Percentiles rank a stretch among this genome's conserved stretches.
phyloP scores from a whole-genome alignment of 2,329 filamentous ascomycete genomes.

The Fusarium sp. region DNA sequence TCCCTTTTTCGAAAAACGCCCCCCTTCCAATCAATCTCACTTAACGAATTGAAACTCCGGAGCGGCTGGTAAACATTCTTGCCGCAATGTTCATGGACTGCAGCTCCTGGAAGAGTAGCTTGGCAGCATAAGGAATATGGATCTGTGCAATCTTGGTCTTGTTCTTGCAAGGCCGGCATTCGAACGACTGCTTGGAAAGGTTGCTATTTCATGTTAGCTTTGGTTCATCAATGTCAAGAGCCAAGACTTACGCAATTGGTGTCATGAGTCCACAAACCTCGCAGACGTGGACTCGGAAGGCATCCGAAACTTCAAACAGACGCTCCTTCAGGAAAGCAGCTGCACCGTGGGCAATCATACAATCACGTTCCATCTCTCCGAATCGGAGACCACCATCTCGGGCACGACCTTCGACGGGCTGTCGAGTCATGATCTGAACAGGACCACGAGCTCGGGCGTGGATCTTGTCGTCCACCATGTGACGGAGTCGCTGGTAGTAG shows the following conservation, averaged over 20 bases:
- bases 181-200: constrained; percentile 94
- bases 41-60: constrained; percentile 78
- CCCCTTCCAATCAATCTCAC: constrained; percentile 38
- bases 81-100: constrained; percentile 98
- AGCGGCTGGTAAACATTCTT: constrained; percentile 93
- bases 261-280: constrained; percentile 99
- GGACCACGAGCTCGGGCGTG: constrained; percentile 98
- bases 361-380: constrained; percentile 99
- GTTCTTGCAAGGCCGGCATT: constrained; percentile 98
- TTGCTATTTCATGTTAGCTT: constrained; percentile 70
- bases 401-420: constrained; percentile 98
- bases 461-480: constrained; percentile 99
- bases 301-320: constrained; percentile 96
- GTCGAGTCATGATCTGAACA: constrained; percentile 95
- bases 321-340: constrained; percentile 97
- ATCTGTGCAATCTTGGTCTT: constrained; percentile 99
- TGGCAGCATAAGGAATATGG: constrained; percentile 97
- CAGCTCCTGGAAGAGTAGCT: constrained; percentile 97
- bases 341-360: constrained; percentile 99
- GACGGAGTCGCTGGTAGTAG: constrained; percentile 97
- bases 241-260: constrained; percentile 87
- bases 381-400: constrained; percentile 98
- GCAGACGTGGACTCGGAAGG: constrained; percentile 97
- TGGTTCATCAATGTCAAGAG: neutral
- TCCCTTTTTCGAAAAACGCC: neutral